phyloP scores from a whole-genome alignment of 306 rosid species.

The Pyrus betulifolia region DNA sequence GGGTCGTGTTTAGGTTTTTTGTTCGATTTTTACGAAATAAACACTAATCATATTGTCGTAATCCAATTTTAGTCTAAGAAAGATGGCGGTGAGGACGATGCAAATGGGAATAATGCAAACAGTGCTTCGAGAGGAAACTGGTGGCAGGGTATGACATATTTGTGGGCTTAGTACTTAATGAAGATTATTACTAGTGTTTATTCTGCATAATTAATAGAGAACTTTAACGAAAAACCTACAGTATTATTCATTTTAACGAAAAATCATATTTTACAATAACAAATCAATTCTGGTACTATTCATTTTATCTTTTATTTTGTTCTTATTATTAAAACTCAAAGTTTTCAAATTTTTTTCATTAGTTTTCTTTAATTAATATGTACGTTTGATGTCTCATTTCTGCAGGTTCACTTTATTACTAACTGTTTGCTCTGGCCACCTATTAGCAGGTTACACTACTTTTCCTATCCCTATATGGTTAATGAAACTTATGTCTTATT shows the following conservation, averaged over 20 bases:
- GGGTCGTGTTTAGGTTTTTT: not conserved
- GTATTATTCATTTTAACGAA: too few species aligned
- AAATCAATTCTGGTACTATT: too few species aligned
- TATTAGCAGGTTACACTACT: slow-evolving; percentile 21
- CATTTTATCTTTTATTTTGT: too few species aligned
- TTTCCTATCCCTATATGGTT: not conserved
- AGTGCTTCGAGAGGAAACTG: slow-evolving; percentile 77
- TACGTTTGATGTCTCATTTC: not conserved
- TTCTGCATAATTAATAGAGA: too few species aligned
- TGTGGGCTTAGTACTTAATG: not conserved
- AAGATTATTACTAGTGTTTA: not conserved
- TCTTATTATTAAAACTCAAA: too few species aligned
- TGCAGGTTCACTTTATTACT: slow-evolving; percentile 89
- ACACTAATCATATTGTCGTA: not conserved
- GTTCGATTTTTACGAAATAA: not conserved
- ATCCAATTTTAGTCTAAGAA: slow-evolving; percentile 38
- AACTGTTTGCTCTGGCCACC: slow-evolving; percentile 14
- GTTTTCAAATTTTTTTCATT: too few species aligned
- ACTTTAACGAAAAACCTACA: too few species aligned
- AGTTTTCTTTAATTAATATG: too few species aligned
- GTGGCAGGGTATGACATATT: slow-evolving; percentile 70
- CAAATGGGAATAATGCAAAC: slow-evolving; percentile 44
- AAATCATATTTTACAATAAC: too few species aligned
- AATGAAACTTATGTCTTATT: not conserved
- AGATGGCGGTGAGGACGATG: slow-evolving; percentile 45